Conservation (phyloP, 2,329 filamentous ascomycete species). For the Pseudogymnoascus sp. region DNA sequence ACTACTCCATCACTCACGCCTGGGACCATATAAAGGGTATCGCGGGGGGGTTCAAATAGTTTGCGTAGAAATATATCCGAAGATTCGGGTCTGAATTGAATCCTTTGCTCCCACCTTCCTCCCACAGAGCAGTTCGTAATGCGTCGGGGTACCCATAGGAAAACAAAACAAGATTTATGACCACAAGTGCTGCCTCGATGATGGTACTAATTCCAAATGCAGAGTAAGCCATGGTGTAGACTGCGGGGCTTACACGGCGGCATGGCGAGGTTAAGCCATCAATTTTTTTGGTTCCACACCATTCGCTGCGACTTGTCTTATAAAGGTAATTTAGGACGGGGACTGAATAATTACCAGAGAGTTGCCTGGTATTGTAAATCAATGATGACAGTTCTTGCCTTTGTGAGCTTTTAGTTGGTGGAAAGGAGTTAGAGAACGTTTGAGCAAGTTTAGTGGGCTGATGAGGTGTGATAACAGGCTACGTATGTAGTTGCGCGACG, state of each 20-base stretch:
- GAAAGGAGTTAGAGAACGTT: background rate
- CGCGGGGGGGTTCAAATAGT: slow-evolving; percentile 11
- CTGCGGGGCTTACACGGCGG: background rate
- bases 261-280: background rate
- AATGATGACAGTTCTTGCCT: background rate
- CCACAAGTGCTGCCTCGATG: background rate
- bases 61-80: slow-evolving; percentile 15
- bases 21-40: slow-evolving; percentile 17
- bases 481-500: background rate
- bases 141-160: slow-evolving; percentile 11
- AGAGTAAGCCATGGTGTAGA: background rate
- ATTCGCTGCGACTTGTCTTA: background rate
- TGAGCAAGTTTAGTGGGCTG: background rate
- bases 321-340: background rate
- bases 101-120: slow-evolving; percentile 11
- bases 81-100: slow-evolving; percentile 15
- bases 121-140: slow-evolving; percentile 11
- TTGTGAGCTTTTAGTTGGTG: background rate
- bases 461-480: background rate
- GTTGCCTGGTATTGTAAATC: background rate
- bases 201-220: background rate
- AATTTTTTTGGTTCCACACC: background rate
- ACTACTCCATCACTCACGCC: background rate
- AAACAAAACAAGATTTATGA: background rate
- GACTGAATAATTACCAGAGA: background rate